phyloP scores from a whole-genome alignment of 2,329 filamentous ascomycete genomes.

The Aspergillus ruber region DNA sequence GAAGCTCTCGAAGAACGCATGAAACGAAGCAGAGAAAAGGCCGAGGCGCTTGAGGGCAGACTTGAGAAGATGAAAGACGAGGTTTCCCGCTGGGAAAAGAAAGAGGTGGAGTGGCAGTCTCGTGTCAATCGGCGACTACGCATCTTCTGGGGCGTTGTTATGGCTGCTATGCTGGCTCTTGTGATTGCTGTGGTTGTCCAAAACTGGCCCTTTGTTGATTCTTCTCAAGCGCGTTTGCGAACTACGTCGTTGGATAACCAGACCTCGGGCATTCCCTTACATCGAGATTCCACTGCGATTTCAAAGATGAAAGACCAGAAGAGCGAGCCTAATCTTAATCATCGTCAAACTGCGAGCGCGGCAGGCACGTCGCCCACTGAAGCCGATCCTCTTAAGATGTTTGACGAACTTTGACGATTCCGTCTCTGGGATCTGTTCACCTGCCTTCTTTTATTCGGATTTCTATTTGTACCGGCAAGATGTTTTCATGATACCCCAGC shows the following conservation, averaged over 20 bases:
- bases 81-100: constrained; percentile 38
- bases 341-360: too few species aligned
- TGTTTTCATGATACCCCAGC: constrained; percentile 22
- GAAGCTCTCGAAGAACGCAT: constrained; percentile 35
- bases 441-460: constrained; percentile 5
- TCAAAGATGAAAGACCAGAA: neutral
- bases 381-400: constrained; percentile 19
- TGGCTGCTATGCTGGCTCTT: constrained; percentile 20
- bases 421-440: constrained; percentile 6
- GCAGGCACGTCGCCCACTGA: constrained; percentile 7
- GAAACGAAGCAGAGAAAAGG: constrained; percentile 27
- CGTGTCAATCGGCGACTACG: constrained; percentile 32
- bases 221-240: constrained; percentile 2
- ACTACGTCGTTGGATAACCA: constrained; percentile 8
- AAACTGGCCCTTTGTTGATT: constrained; percentile 13
- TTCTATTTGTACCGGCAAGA: constrained; percentile 7
- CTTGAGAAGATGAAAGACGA: constrained; percentile 33
- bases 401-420: constrained; percentile 24
- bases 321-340: neutral
- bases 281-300: too few species aligned
- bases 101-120: constrained; percentile 38
- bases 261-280: constrained; percentile 4
- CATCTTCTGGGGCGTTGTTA: constrained; percentile 31
- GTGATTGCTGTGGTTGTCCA: constrained; percentile 24
- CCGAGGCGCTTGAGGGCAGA: constrained; percentile 30